Percentiles rank a stretch among this genome's conserved stretches.
Conservation (phyloP, 768 basidiomycete genomes). For the Suillus cothurnatus region DNA sequence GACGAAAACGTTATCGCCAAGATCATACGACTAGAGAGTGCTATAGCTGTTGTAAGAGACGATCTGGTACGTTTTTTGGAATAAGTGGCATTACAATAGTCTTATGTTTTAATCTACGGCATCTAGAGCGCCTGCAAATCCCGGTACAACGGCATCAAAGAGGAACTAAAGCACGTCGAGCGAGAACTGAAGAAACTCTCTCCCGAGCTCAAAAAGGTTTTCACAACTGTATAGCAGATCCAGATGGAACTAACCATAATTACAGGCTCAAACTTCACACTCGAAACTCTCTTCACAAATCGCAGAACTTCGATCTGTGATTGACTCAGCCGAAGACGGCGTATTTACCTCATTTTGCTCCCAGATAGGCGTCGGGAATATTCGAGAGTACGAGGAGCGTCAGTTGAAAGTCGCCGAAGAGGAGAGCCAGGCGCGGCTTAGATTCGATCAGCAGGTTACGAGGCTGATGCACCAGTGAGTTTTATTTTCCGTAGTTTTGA, state of each 20-base stretch:
- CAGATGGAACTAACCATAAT: background rate
- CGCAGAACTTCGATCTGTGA: constrained; percentile 50
- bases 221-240: background rate
- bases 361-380: constrained; percentile 75
- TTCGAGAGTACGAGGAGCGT: constrained; percentile 92
- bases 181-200: constrained; percentile 64
- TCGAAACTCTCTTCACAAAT: constrained; percentile 56
- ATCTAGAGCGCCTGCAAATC: constrained; percentile 72
- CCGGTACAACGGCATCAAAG: constrained; percentile 75
- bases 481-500: background rate
- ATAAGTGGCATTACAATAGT: background rate
- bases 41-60: constrained; percentile 74
- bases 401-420: constrained; percentile 88
- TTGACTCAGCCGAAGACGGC: constrained; percentile 80
- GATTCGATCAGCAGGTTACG: constrained; percentile 85
- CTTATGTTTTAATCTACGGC: background rate
- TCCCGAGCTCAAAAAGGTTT: constrained; percentile 75
- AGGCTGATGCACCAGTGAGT: constrained; percentile 82
- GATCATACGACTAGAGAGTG: constrained; percentile 77
- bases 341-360: constrained; percentile 80
- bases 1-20: constrained; percentile 81
- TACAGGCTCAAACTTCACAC: constrained; percentile 57
- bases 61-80: constrained; percentile 63
- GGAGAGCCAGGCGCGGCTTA: constrained; percentile 80
- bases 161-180: constrained; percentile 82